These are phyloP conservation scores for Saccharomyces jurei DNA, from an alignment of 805 yeast genomes.

Conservation along the genomic window DNA sequence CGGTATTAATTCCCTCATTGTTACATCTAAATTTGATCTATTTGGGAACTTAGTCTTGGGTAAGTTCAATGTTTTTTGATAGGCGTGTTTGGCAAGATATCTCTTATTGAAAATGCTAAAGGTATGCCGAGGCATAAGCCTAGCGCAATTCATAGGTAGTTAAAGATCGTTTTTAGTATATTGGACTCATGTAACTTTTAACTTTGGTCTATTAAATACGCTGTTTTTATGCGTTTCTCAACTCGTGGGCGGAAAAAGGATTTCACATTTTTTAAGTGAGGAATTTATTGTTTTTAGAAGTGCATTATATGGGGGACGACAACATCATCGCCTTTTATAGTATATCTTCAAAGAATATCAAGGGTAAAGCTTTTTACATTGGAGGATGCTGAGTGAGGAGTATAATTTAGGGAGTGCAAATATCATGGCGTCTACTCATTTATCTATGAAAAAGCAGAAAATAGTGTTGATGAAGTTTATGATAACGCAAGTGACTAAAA, in stretches of 20 bases:
- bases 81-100: slow-evolving; percentile 26
- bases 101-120: slow-evolving; percentile 1
- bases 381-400: neutral
- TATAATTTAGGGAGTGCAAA: neutral
- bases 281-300: neutral
- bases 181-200: neutral
- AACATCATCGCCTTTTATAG: neutral
- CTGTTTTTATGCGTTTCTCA: neutral
- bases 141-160: neutral
- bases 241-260: neutral
- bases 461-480: neutral
- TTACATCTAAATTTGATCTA: slow-evolving; percentile 43
- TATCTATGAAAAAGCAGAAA: neutral
- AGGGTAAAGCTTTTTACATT: neutral
- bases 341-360: neutral
- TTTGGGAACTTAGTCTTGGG: slow-evolving; percentile 66
- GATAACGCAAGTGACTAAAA: neutral
- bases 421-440: neutral
- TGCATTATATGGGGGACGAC: neutral
- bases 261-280: neutral
- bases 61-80: slow-evolving; percentile 47
- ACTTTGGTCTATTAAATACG: neutral
- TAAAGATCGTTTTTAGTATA: neutral
- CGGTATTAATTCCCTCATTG: slow-evolving; percentile 38
- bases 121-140: slow-evolving; percentile 1